Evolutionary conservation across 202 grass and related monocot species (phyloP), one percentile per base, ranked within the genome.

Genomic region (Zoysia matrella): DNA sequence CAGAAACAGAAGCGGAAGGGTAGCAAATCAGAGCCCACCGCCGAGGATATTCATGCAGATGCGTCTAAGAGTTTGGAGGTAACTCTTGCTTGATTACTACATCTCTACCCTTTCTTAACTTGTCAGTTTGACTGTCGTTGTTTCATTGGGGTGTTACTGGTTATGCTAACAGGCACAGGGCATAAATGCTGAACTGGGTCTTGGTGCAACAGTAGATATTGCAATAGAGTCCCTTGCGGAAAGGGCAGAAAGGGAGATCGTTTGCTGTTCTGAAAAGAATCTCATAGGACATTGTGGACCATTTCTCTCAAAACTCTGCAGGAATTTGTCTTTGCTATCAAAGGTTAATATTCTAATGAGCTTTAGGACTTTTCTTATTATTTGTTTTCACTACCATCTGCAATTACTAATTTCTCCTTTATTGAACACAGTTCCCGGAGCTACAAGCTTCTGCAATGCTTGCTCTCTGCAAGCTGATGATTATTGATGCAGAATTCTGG

Each of bases 101-200:
- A 72, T 77, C 43, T 57, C 15, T 76, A 71, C 66, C 46, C 63
- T 80, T 66, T 83, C 39, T 73, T 67, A 75, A 53, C n/a, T 40
- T 72, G 47, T 73, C 30, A 6, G 40, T 78, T 79, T 82, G 76
- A 14, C 75, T 84, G n/a, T 18, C 58, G 69, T 87, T 84, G 57
- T 78, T 88, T 74, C 36, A 49, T 48, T 65, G 55, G 64, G 73
- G 30, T 72, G 78, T 49, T 12, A 72, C 71, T 56, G 11, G 2
- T 50, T 80, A 46, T 79, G 78, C 62, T 77, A 48, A 74, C 82
- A 95, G 90, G 70, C 56, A 56, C 82, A 86, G 84, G 73, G 82
- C 72, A 98, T 98, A 98, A 98, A 98, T 91, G 92, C 88, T 15
- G 95, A 98, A 83, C 66, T 98, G 81, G 95, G 95, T 75, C 82